Evolutionary conservation across 83 land plant genomes (phyloP).

Genomic region (Larix sibirica): DNA sequence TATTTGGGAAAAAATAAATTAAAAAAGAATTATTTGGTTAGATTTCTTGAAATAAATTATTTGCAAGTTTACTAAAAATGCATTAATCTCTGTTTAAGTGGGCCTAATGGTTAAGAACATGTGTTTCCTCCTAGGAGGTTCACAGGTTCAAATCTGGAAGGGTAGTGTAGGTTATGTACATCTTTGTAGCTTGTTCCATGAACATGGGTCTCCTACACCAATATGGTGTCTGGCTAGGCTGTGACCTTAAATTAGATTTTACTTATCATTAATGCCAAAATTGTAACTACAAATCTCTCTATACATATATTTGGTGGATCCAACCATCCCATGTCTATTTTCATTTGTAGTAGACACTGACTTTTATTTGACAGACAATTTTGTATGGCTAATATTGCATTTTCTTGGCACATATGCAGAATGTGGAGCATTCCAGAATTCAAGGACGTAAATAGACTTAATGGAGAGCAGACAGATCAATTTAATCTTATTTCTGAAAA

Average conservation of each 20-base stretch:
- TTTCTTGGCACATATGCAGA: slow-evolving; percentile 23
- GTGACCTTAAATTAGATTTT: too few relatives aligned
- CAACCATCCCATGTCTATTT: background rate
- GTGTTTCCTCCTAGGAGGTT: background rate
- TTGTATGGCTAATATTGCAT: background rate
- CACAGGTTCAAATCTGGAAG: too few relatives aligned
- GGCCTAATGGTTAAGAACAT: background rate
- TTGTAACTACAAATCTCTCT: background rate
- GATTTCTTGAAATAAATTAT: too few relatives aligned
- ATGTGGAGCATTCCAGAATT: slow-evolving; percentile 53
- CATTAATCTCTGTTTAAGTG: background rate
- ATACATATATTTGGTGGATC: background rate
- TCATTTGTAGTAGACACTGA: background rate
- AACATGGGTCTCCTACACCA: too few relatives aligned
- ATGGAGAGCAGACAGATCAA: slow-evolving; percentile 19
- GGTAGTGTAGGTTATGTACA: too few relatives aligned
- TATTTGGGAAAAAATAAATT: too few relatives aligned
- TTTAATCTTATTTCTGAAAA: slow-evolving; percentile 26
- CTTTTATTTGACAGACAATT: background rate
- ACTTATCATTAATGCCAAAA: background rate
- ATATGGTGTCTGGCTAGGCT: too few relatives aligned
- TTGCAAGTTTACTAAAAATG: background rate
- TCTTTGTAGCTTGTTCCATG: too few relatives aligned
- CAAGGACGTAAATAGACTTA: slow-evolving; percentile 19
- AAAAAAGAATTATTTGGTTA: too few relatives aligned